Conservation (phyloP, 139 green algal species). For the Bryopsis sp. region DNA sequence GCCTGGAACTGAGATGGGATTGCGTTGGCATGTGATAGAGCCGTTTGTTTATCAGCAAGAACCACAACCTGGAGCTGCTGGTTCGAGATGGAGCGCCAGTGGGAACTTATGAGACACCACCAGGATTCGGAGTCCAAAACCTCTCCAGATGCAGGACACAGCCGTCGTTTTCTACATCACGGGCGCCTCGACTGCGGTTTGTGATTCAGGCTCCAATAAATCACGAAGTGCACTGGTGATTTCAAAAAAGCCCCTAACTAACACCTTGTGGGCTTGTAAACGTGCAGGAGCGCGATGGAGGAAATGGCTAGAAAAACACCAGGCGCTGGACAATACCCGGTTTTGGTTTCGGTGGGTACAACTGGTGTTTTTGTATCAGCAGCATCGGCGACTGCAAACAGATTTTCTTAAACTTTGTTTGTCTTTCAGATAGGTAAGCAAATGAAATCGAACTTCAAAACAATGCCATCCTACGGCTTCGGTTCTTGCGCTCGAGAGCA, state of each 20-base stretch:
- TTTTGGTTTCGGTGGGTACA: neutral
- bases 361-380: neutral
- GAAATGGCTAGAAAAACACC: neutral
- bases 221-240: no score
- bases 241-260: no score
- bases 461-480: neutral
- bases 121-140: neutral
- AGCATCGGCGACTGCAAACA: no score
- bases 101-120: neutral
- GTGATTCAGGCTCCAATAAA: no score
- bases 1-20: no score
- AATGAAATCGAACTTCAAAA: constrained; percentile 2
- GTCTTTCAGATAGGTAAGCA: neutral
- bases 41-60: neutral
- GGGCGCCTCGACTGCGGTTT: no score
- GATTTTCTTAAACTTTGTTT: no score
- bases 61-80: neutral
- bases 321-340: neutral
- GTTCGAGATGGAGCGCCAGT: neutral
- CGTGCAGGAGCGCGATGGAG: neutral
- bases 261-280: no score
- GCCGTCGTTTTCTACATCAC: neutral
- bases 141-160: neutral
- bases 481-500: no score
- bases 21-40: no score